Percentiles rank a stretch among this genome's conserved stretches.
Conservation (phyloP, 371 early-diverging fungal species). For the Mortierella sp. region DNA sequence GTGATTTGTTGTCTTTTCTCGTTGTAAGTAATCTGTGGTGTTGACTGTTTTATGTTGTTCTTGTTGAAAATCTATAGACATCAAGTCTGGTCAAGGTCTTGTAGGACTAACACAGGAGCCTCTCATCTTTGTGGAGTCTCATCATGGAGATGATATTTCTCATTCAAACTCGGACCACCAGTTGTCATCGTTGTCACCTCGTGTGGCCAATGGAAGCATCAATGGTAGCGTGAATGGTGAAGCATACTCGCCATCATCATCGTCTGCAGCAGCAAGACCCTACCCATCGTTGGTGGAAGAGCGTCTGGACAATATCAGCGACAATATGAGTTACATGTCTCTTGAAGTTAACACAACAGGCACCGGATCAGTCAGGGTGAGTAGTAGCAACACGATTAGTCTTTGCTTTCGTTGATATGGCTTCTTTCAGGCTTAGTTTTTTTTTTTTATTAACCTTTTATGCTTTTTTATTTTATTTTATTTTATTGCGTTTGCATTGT, state of each 20-base stretch:
- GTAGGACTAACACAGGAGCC: slow-evolving; percentile 13
- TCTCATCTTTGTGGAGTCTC: slow-evolving; percentile 9
- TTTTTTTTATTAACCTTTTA: not conserved
- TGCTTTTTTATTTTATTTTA: not conserved
- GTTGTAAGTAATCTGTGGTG: no score
- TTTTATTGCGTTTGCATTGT: not conserved
- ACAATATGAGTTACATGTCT: slow-evolving; percentile 70
- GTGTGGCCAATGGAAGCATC: slow-evolving; percentile 36
- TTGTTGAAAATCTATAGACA: slow-evolving; percentile 5
- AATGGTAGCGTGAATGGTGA: slow-evolving; percentile 28
- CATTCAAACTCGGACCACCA: slow-evolving; percentile 9
- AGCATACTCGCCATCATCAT: not conserved
- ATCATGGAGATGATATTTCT: not conserved
- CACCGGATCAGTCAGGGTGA: slow-evolving; percentile 73
- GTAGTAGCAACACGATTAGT: not conserved
- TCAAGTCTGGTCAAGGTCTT: slow-evolving; percentile 42
- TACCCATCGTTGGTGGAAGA: slow-evolving; percentile 37
- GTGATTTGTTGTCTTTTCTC: not conserved
- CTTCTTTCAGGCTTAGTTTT: not conserved
- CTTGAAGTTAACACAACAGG: slow-evolving; percentile 84
- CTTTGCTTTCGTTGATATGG: not conserved
- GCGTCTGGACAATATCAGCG: slow-evolving; percentile 54
- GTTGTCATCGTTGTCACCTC: slow-evolving; percentile 49
- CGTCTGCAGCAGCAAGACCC: slow-evolving; percentile 13
- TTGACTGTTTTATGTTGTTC: not conserved